Base-by-base conservation (phyloP, 2,329 filamentous ascomycete species). In the Microdochium trichocladiopsis region DNA sequence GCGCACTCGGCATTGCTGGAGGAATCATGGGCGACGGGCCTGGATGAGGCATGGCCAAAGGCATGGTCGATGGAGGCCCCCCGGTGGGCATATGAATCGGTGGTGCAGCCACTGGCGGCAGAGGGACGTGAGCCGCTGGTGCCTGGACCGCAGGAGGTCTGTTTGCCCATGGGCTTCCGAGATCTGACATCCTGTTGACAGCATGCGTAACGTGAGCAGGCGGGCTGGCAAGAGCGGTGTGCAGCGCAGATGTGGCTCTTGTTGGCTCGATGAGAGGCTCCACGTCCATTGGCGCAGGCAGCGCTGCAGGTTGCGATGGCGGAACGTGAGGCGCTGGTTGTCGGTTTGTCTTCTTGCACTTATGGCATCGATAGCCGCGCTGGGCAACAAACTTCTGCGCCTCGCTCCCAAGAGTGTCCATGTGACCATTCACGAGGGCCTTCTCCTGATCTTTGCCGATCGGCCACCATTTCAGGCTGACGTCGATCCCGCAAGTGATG, bases 381-480 rank as follows among this genome's bases (percentile, higher is more conserved):
- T 84, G 80, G 51, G 79, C 76, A 45, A 82, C 71, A 61, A 82
- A 83, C 63, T 77, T 81, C 60, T 76, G 74, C 6, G 78, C 79
- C 60, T 83, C 79, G n/a, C 71, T 71, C 48, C 79, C 77, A 50
- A 80, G 68, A 43, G 64, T 68, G 45, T 74, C 77, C 25, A 72
- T 68, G 57, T 77, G 73, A 5, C 76, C 80, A 58, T 78, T 82
- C 47, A 67, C 75, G 45, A 78, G 71, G 57, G 71, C 73, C 50
- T 70, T 78, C 61, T 79, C 78, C 56, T 80, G 75, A 0, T 65
- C 64, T 56, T 75, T 70, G 58, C 80, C 73, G 51, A 81, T 78
- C 2, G 78, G 72, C 78, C 86, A 87, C 87, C 87, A 91, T 61
- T 80, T 86, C 4, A 87, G 88, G 59, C 85, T 90, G 50, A 86